phyloP scores from a whole-genome alignment of 2,329 filamentous ascomycete genomes.

The Exutisphaerella laricina region DNA sequence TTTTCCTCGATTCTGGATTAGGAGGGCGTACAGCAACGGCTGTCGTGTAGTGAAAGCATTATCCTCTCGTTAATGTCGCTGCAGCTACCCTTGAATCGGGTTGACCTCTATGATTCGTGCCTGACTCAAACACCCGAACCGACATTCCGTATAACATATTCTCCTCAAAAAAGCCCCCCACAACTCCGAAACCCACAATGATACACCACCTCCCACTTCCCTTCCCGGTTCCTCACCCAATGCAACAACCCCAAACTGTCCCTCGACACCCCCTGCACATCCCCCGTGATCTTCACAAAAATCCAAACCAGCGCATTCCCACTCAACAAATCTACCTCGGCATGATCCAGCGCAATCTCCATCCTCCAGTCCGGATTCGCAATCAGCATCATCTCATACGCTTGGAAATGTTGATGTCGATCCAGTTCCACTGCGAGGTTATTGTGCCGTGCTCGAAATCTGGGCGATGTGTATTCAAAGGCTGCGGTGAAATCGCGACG shows the following conservation, averaged over 20 bases:
- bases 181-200: conserved; percentile 9
- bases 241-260: conserved; percentile 6
- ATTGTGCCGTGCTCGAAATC: conserved; percentile 5
- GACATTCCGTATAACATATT: no score
- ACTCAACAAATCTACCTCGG: conserved; percentile 4
- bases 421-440: conserved; percentile 3
- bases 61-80: no score
- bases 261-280: conserved; percentile 3
- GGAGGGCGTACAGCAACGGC: no score
- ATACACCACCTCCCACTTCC: conserved; percentile 3
- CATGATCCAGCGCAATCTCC: conserved; percentile 5
- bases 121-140: no score
- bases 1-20: no score
- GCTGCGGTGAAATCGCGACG: neutral
- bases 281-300: conserved; percentile 7
- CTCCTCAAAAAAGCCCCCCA: conserved; percentile 5
- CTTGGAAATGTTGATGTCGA: conserved; percentile 1
- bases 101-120: no score
- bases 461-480: neutral
- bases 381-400: conserved; percentile 1
- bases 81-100: no score
- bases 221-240: conserved; percentile 1
- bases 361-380: conserved; percentile 5
- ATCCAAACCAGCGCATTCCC: conserved; percentile 7
- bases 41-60: no score